These are phyloP conservation scores for Fusarium xylarioides DNA, from an alignment of 2,329 filamentous ascomycete species.

Conservation along the genomic window DNA sequence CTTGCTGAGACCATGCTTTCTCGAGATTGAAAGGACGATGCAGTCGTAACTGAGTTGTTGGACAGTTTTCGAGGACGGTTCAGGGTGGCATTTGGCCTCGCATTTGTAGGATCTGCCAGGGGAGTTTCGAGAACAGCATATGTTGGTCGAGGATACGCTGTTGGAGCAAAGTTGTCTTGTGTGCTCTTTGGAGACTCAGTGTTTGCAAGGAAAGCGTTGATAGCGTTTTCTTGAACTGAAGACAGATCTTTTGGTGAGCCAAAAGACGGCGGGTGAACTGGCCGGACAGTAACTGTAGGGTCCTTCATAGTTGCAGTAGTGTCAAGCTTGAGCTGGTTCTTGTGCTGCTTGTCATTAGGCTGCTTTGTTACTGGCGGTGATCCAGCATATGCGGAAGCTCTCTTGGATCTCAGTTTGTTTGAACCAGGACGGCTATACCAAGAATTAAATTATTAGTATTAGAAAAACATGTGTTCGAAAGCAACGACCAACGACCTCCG, in stretches of 20 bases:
- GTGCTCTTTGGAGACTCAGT: conserved; percentile 3
- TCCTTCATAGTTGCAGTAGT: conserved; percentile 34
- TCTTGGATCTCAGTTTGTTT: conserved; percentile 41
- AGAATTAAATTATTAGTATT: conserved; percentile 20
- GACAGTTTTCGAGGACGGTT: conserved; percentile 52
- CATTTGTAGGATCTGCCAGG: conserved; percentile 29
- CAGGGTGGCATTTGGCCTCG: conserved; percentile 37
- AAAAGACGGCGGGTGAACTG: conserved; percentile 35
- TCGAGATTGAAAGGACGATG: conserved; percentile 43
- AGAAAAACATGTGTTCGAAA: conserved; percentile 3
- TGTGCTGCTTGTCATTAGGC: conserved; percentile 16
- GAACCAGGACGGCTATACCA: conserved; percentile 34
- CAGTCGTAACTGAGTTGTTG: conserved; percentile 39
- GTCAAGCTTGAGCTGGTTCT: conserved; percentile 17
- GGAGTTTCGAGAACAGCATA: conserved; percentile 47
- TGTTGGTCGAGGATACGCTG: conserved; percentile 41
- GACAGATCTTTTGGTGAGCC: conserved; percentile 31
- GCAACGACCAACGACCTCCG: not conserved
- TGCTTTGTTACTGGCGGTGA: conserved; percentile 8
- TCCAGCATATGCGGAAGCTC: conserved; percentile 36
- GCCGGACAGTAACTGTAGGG: conserved; percentile 33
- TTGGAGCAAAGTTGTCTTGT: conserved; percentile 20
- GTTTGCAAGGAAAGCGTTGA: conserved; percentile 28
- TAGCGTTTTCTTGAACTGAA: conserved; percentile 28
- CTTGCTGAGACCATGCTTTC: conserved; percentile 43